Base-by-base conservation (phyloP, 116 monocot genomes). In the Zostera marina region DNA sequence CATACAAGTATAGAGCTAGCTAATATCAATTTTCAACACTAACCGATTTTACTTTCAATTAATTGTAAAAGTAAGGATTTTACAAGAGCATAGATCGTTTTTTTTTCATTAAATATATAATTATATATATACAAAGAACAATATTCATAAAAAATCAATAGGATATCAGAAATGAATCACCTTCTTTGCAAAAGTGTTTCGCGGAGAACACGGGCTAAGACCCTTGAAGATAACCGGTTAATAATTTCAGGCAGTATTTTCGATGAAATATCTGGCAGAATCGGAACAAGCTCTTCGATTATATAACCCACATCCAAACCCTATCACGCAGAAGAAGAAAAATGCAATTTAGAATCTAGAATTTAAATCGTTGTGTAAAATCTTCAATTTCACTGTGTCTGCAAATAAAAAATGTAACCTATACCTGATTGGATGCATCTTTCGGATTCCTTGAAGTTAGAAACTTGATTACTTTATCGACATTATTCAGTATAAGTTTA, bases 401-500 rank as follows among this genome's bases (percentile, higher is more conserved):
- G 32, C 32, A 32, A 3, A 32, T 32, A 2, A 32, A 38, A 56
- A 32, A 32, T 56, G 38, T 32, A 39, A 56, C n/a, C 8, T 12
- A 52, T 74, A 96, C 96, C 85, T 79, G 79, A 52, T 67, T 11
- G 8, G 52, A 66, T 47, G 75, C 65, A 44, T 75, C 60, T 24
- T 57, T 78, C 54, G 80, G 58, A 52, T 72, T 72, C 61, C 82
- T 85, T 25, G 84, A 53, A 8, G 85, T 85, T 25, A 96, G 62
- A 65, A 96, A 96, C 48, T 72, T 88, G 4, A 85, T 73, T 11
- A 96, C 85, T 64, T 96, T 88, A 47, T 96, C 74, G 3, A 96
- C 96, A 52, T 96, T 96, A 63, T 88, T 82, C 44, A 96, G 61
- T 61, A 88, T 80, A 42, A 80, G 54, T 71, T 56, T 81, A 68